These are phyloP conservation scores for Buddleja alternifolia DNA, from an alignment of 257 asterid genomes.

Conservation along the genomic window DNA sequence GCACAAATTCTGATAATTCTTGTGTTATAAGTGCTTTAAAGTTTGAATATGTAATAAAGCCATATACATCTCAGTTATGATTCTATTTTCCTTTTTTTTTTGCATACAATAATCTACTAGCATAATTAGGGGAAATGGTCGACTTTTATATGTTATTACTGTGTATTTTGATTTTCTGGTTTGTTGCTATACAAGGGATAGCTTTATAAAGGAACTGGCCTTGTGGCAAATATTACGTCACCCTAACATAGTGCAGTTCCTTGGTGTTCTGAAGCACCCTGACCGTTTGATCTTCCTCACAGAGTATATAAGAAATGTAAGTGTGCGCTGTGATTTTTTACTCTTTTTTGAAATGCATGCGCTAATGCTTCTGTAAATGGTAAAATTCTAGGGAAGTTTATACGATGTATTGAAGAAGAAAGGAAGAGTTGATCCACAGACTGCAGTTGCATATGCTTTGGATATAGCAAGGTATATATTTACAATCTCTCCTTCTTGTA, in stretches of 20 bases:
- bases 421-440: constrained; percentile 55
- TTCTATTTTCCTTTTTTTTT: background rate
- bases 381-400: constrained; percentile 56
- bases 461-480: constrained; percentile 55
- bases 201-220: constrained; percentile 62
- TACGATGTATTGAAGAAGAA: constrained; percentile 55
- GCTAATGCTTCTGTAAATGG: constrained; percentile 29
- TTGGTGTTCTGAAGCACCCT: constrained; percentile 59
- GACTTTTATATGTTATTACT: background rate
- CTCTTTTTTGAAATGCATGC: background rate
- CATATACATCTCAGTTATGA: too few relatives aligned
- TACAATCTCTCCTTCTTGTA: background rate
- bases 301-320: constrained; percentile 64
- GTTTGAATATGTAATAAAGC: too few relatives aligned
- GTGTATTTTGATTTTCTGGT: background rate
- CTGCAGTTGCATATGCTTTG: constrained; percentile 56
- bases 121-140: background rate
- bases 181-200: constrained; percentile 45
- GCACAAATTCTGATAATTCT: too few relatives aligned
- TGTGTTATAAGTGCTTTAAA: too few relatives aligned
- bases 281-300: constrained; percentile 61
- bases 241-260: constrained; percentile 74
- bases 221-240: constrained; percentile 69
- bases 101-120: background rate
- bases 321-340: constrained; percentile 13